Evolutionary conservation across 2,329 filamentous ascomycete species (phyloP).

Genomic region (Zymoseptoria tritici): DNA sequence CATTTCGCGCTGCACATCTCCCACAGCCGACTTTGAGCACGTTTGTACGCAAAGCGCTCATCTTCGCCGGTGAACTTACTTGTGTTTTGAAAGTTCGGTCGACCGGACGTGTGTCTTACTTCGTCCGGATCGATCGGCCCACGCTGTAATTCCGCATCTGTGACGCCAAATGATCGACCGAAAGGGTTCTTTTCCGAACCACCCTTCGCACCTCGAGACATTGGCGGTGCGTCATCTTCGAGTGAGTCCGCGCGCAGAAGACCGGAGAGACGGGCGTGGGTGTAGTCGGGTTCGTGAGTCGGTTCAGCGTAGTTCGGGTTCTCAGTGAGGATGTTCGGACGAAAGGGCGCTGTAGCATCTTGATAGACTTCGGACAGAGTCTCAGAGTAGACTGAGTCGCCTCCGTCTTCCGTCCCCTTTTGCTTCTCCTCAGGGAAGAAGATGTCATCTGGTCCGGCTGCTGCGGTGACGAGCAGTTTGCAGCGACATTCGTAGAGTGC

Average conservation of each 20-base stretch:
- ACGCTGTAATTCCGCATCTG: conserved; percentile 28
- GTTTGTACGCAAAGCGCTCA: conserved; percentile 72
- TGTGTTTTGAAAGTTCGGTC: conserved; percentile 59
- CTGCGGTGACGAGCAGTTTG: conserved; percentile 63
- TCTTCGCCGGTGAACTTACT: conserved; percentile 70
- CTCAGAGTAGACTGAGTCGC: conserved; percentile 55
- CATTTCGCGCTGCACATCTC: conserved; percentile 68
- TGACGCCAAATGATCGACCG: conserved; percentile 26
- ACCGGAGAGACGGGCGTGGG: conserved; percentile 30
- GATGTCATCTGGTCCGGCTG: conserved; percentile 60
- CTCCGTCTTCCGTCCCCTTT: conserved; percentile 12
- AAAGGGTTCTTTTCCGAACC: conserved; percentile 28
- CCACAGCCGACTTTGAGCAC: conserved; percentile 70
- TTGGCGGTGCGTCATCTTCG: conserved; percentile 41
- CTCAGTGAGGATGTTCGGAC: conserved; percentile 69
- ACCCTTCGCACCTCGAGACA: conserved; percentile 15
- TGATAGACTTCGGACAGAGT: conserved; percentile 69
- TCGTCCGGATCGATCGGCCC: conserved; percentile 29
- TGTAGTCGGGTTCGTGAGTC: conserved; percentile 29
- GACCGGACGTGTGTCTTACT: conserved; percentile 14
- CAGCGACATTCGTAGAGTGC: conserved; percentile 76
- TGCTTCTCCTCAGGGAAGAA: conserved; percentile 61
- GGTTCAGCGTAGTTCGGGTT: conserved; percentile 31
- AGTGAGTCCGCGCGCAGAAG: conserved; percentile 38
- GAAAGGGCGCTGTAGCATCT: conserved; percentile 67